Percentiles rank a stretch among this genome's conserved stretches.
These are phyloP conservation scores for Caloboletus firmus DNA, from an alignment of 1,284 basidiomycete species.

Conservation along the genomic window DNA sequence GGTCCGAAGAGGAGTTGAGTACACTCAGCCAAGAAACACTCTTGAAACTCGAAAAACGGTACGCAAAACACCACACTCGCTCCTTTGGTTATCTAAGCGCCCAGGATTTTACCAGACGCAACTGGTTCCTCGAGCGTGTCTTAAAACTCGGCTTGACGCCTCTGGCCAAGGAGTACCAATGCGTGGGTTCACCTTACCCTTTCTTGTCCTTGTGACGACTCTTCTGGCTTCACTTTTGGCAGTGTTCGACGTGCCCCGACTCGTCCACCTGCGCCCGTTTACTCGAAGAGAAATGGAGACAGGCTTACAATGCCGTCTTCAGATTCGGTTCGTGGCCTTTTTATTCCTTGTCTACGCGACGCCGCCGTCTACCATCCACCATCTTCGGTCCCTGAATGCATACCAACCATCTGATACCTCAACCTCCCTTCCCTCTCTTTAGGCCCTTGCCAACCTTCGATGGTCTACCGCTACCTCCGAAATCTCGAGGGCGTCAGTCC, in stretches of 20 bases:
- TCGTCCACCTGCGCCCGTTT: slow-evolving; percentile 74
- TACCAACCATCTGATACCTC: neutral
- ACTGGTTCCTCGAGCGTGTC: slow-evolving; percentile 92
- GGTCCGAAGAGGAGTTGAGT: slow-evolving; percentile 79
- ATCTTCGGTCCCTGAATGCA: neutral
- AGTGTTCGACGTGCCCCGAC: slow-evolving; percentile 87
- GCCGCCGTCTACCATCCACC: neutral
- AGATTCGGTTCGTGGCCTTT: slow-evolving; percentile 64
- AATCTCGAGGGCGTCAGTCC: slow-evolving; percentile 81
- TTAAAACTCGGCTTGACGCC: slow-evolving; percentile 87
- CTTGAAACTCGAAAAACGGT: slow-evolving; percentile 86
- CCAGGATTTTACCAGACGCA: slow-evolving; percentile 51
- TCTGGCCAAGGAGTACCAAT: slow-evolving; percentile 88
- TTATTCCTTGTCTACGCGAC: neutral
- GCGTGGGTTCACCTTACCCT: slow-evolving; percentile 49
- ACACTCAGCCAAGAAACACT: slow-evolving; percentile 78
- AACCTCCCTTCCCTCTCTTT: neutral
- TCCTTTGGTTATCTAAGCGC: neutral
- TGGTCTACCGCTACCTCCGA: slow-evolving; percentile 86
- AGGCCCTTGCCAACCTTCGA: slow-evolving; percentile 83
- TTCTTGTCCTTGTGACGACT: neutral
- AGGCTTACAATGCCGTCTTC: slow-evolving; percentile 84
- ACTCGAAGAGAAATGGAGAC: slow-evolving; percentile 92
- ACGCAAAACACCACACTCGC: slow-evolving; percentile 12
- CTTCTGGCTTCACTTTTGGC: neutral